Conservation (phyloP, 177 flowering plant species). For the Vitis hybrid region DNA sequence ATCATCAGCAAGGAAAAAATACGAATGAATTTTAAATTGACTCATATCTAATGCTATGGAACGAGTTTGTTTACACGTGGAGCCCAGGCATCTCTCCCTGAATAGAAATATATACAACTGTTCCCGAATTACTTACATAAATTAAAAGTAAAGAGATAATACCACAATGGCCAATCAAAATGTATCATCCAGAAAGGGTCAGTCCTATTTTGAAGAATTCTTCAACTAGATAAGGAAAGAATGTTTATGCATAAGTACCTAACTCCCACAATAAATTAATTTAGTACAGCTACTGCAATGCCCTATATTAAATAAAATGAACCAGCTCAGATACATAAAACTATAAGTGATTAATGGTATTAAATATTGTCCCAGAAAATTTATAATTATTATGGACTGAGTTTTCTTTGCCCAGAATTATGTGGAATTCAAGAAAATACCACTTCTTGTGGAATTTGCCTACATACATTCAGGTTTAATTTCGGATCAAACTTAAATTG, state of each 20-base stretch:
- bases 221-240: neutral
- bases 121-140: neutral
- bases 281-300: neutral
- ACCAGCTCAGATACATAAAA: neutral
- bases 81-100: neutral
- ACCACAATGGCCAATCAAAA: neutral
- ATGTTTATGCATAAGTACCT: neutral
- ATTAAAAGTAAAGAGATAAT: neutral
- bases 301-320: neutral
- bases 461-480: neutral
- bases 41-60: neutral
- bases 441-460: neutral
- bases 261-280: neutral
- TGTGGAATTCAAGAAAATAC: no score
- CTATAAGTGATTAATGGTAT: neutral
- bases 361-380: no score
- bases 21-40: neutral
- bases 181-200: neutral
- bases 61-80: neutral
- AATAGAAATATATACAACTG: neutral
- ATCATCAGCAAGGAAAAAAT: neutral
- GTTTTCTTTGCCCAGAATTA: no score
- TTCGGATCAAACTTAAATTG: neutral
- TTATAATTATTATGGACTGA: no score
- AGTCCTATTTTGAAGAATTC: neutral